These are phyloP conservation scores for Coniella vitis DNA, from an alignment of 2,329 filamentous ascomycete species.

Conservation along the genomic window DNA sequence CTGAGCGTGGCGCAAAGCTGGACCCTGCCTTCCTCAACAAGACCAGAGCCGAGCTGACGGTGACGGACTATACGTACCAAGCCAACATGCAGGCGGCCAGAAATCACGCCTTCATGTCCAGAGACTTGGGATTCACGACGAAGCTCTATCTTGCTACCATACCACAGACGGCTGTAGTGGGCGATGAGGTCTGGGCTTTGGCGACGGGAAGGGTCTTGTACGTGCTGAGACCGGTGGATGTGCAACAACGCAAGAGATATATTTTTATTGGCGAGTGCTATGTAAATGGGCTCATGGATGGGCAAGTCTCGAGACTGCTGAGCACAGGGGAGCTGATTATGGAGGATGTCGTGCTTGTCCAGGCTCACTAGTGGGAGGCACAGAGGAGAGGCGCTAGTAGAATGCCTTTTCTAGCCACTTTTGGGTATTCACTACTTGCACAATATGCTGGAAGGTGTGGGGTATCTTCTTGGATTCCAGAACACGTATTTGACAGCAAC, in stretches of 20 bases:
- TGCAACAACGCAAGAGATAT: neutral
- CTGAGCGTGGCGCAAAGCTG: neutral
- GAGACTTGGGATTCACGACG: neutral
- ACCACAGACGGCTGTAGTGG: neutral
- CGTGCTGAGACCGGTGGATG: neutral
- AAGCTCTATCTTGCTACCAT: neutral
- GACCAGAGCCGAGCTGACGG: neutral
- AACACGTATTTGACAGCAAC: too few species aligned
- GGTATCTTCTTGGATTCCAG: too few species aligned
- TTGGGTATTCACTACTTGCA: too few species aligned
- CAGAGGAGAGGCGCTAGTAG: too few species aligned
- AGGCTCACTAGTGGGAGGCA: too few species aligned
- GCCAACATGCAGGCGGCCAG: neutral
- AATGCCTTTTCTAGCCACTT: too few species aligned
- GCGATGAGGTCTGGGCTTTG: neutral
- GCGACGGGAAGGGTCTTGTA: neutral
- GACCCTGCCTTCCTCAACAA: neutral
- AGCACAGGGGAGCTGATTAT: neutral
- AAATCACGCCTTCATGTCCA: neutral
- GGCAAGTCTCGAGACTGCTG: neutral
- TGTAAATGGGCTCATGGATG: neutral
- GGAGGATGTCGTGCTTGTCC: neutral
- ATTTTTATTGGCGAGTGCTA: neutral
- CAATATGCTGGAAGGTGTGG: too few species aligned
- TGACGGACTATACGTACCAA: neutral